Evolutionary conservation across 78 protist species (phyloP).

Genomic region (slime mould (Dictyostelium discoideum)): DNA sequence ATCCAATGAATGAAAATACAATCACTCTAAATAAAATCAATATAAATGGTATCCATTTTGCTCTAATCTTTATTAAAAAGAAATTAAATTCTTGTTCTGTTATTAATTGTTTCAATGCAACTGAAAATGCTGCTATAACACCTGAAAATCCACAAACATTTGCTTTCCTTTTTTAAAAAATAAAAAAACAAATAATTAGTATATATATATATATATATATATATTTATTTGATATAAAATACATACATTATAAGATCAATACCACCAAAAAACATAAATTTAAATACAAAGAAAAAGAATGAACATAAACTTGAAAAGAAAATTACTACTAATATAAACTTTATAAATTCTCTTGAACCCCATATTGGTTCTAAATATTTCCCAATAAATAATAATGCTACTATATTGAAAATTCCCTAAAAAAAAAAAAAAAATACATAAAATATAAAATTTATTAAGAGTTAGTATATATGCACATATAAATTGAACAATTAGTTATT

Average conservation of each 20-base stretch:
- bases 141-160: slow-evolving; percentile 67
- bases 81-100: slow-evolving; percentile 40
- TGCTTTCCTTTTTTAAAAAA: neutral
- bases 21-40: neutral
- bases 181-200: too few species aligned
- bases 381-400: slow-evolving; percentile 10
- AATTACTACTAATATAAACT: slow-evolving; percentile 35
- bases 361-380: slow-evolving; percentile 70
- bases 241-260: neutral
- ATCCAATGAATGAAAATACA: slow-evolving; percentile 10
- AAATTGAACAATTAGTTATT: too few species aligned
- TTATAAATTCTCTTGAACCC: slow-evolving; percentile 66
- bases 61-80: neutral
- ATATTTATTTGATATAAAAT: neutral
- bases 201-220: neutral
- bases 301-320: neutral
- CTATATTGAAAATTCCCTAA: slow-evolving; percentile 52
- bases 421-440: neutral
- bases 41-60: slow-evolving; percentile 22
- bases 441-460: too few species aligned
- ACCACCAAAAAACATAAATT: neutral
- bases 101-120: slow-evolving; percentile 47
- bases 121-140: slow-evolving; percentile 39
- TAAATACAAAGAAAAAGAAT: slow-evolving; percentile 36
- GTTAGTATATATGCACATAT: too few species aligned